Evolutionary conservation across 2,329 filamentous ascomycete species (phyloP).

Genomic region (Aspergillus viridinutans): DNA sequence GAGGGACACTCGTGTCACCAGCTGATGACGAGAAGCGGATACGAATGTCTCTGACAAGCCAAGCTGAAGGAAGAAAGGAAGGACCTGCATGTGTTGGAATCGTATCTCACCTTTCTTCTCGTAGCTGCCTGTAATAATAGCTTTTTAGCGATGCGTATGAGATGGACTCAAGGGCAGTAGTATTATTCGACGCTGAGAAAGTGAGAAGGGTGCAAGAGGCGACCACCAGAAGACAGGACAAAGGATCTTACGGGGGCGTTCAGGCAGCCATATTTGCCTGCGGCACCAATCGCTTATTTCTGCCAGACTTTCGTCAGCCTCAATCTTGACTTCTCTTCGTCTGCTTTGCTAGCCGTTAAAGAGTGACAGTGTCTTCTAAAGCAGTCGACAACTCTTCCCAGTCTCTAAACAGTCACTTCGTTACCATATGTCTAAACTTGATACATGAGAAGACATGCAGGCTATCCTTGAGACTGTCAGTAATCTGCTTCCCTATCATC

Average conservation of each 20-base stretch:
- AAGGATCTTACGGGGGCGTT: background rate
- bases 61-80: background rate
- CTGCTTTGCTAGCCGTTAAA: background rate
- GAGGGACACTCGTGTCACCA: background rate
- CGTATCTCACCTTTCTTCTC: background rate
- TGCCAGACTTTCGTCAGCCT: background rate
- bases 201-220: no score
- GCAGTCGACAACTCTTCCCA: background rate
- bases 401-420: background rate
- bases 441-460: constrained; percentile 11
- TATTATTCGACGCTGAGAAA: background rate
- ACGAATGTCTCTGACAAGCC: background rate
- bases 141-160: background rate
- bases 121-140: background rate
- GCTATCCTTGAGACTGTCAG: constrained; percentile 7
- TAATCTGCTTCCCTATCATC: constrained; percentile 30
- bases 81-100: background rate
- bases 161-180: background rate
- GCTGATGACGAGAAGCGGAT: background rate
- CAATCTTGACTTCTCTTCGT: background rate
- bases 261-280: background rate
- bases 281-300: background rate
- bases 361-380: background rate
- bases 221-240: background rate
- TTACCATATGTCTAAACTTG: background rate